Evolutionary conservation across 177 flowering plant genomes (phyloP).

Genomic region (Vitis hybrid): DNA sequence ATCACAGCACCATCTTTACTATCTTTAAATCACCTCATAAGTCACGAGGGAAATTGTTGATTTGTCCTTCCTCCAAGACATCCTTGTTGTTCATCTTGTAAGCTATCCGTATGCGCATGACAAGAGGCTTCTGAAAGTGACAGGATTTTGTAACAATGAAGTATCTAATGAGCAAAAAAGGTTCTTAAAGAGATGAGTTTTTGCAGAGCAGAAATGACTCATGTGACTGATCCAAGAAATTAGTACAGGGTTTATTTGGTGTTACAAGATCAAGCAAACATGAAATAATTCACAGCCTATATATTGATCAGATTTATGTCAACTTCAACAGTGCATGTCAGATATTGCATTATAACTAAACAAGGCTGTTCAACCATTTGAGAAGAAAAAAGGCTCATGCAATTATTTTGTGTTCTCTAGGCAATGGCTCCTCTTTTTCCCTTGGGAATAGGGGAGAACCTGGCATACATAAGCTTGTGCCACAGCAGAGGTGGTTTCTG

Average conservation of each 20-base stretch:
- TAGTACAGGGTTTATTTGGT: neutral
- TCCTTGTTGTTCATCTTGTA: slow-evolving; percentile 76
- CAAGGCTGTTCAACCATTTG: neutral
- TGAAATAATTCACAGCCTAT: neutral
- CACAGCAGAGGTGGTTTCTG: too few species aligned
- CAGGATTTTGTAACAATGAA: neutral
- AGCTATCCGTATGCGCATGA: slow-evolving; percentile 84
- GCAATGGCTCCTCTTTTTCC: neutral
- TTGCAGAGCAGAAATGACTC: neutral
- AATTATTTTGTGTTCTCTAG: neutral
- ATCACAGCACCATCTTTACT: neutral
- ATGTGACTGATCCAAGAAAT: neutral
- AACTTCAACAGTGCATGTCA: neutral
- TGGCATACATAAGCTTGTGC: too few species aligned
- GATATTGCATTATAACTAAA: neutral
- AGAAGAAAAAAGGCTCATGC: too few species aligned
- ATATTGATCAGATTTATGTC: neutral
- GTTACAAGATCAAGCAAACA: neutral
- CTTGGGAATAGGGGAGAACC: too few species aligned
- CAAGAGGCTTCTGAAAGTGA: slow-evolving; percentile 76
- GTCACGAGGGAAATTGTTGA: slow-evolving; percentile 71
- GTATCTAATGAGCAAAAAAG: neutral
- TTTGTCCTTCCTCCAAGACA: slow-evolving; percentile 79
- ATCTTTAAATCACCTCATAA: slow-evolving; percentile 32
- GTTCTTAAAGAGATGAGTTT: neutral